Percentiles rank a stretch among this genome's conserved stretches.
These are phyloP conservation scores for Ganoderma meredithae DNA, from an alignment of 1,284 basidiomycete species.

Conservation along the genomic window DNA sequence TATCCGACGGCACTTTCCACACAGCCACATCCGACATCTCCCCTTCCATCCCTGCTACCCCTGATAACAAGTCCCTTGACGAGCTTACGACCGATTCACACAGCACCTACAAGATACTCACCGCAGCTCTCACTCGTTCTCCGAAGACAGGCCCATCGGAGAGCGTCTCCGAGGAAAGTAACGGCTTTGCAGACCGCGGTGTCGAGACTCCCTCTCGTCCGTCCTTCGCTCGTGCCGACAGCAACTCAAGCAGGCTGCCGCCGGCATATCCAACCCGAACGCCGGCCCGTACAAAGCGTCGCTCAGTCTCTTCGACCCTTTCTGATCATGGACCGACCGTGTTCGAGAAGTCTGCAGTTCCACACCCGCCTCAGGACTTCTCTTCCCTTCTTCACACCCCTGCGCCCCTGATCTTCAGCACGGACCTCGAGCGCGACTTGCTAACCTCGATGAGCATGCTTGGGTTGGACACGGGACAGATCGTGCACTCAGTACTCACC, in stretches of 20 bases:
- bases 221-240: constrained; percentile 34
- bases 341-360: constrained; percentile 53
- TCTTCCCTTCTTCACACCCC: constrained; percentile 73
- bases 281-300: constrained; percentile 92
- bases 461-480: constrained; percentile 94
- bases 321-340: constrained; percentile 64
- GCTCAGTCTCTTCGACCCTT: constrained; percentile 87
- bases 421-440: constrained; percentile 81
- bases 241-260: constrained; percentile 51
- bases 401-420: constrained; percentile 86
- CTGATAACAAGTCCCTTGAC: constrained; percentile 45
- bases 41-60: constrained; percentile 63
- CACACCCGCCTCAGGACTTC: constrained; percentile 70
- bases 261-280: constrained; percentile 79
- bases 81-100: constrained; percentile 21
- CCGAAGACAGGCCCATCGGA: constrained; percentile 42
- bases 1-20: constrained; percentile 60
- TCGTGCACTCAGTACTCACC: constrained; percentile 90
- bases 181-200: constrained; percentile 19
- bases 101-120: constrained; percentile 49
- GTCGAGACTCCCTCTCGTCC: constrained; percentile 33
- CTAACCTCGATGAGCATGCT: constrained; percentile 78
- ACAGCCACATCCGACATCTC: constrained; percentile 60
- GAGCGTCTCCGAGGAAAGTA: constrained; percentile 55
- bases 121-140: constrained; percentile 16